Evolutionary conservation across 179 eudicot species (phyloP).

Genomic region (Silene vulgaris): DNA sequence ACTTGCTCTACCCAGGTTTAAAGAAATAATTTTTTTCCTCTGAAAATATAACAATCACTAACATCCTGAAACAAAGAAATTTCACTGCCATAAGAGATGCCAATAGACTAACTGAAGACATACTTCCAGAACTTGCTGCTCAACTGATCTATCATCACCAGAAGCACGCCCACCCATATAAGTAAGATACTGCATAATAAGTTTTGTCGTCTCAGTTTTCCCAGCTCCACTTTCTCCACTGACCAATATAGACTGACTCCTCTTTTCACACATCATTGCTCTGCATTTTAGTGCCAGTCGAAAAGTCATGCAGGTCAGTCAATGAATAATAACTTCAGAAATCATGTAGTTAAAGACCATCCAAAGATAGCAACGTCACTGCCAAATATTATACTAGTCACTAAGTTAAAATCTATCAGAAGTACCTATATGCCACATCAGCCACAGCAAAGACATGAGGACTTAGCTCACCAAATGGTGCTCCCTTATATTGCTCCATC

Average conservation of each 20-base stretch:
- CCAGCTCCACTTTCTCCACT: constrained; percentile 99
- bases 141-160: constrained; percentile 81
- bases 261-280: constrained; percentile 78
- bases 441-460: constrained; percentile 99
- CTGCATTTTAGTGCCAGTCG: constrained; percentile 43
- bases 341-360: constrained; percentile 18
- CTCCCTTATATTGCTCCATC: constrained; percentile 99
- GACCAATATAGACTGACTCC: constrained; percentile 91
- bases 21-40: not conserved
- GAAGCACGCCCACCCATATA: constrained; percentile 96
- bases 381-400: constrained; percentile 16
- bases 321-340: constrained; percentile 18
- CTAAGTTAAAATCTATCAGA: constrained; percentile 16
- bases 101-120: constrained; percentile 17
- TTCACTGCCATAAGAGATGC: constrained; percentile 13
- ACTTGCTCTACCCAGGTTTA: not conserved
- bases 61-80: constrained; percentile 12
- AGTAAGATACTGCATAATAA: constrained; percentile 96
- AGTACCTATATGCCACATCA: constrained; percentile 91
- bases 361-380: constrained; percentile 22
- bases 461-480: constrained; percentile 92
- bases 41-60: constrained; percentile 14
- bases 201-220: constrained; percentile 93
- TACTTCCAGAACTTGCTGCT: constrained; percentile 99
- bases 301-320: constrained; percentile 25